Evolutionary conservation across 805 yeast genomes (phyloP).

Genomic region (Lachancea quebecensis): DNA sequence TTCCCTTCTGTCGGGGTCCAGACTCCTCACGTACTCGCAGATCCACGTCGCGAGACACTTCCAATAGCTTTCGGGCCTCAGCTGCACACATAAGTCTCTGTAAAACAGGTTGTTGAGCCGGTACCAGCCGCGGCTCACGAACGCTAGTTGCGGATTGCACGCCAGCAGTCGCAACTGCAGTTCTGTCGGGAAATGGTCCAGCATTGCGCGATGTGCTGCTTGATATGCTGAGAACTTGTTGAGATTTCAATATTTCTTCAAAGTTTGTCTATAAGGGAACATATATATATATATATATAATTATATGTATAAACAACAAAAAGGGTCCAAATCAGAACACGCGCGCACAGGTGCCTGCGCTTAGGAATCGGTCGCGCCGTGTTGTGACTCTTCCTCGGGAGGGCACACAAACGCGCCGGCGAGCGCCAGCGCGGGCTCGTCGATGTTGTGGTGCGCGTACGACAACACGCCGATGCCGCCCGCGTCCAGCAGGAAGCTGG

Average conservation of each 20-base stretch:
- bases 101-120: conserved; percentile 3
- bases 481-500: conserved; percentile 81
- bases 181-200: conserved; percentile 5
- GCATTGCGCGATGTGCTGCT: not conserved
- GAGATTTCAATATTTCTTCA: no score
- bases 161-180: conserved; percentile 2
- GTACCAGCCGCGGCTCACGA: conserved; percentile 6
- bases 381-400: conserved; percentile 45
- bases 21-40: conserved; percentile 2
- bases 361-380: conserved; percentile 12
- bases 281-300: conserved; percentile 4
- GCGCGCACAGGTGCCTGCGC: conserved; percentile 1
- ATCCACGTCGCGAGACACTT: not conserved
- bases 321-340: not conserved
- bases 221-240: no score
- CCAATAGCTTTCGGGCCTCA: conserved; percentile 5
- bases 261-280: no score
- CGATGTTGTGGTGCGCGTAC: conserved; percentile 75
- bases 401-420: conserved; percentile 81
- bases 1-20: conserved; percentile 4
- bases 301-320: no score
- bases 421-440: conserved; percentile 80
- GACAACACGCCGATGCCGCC: conserved; percentile 92
- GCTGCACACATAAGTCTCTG: conserved; percentile 4
- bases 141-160: conserved; percentile 1